Conservation (phyloP, 129 eudicot species). For the Pulicaria dysenterica region DNA sequence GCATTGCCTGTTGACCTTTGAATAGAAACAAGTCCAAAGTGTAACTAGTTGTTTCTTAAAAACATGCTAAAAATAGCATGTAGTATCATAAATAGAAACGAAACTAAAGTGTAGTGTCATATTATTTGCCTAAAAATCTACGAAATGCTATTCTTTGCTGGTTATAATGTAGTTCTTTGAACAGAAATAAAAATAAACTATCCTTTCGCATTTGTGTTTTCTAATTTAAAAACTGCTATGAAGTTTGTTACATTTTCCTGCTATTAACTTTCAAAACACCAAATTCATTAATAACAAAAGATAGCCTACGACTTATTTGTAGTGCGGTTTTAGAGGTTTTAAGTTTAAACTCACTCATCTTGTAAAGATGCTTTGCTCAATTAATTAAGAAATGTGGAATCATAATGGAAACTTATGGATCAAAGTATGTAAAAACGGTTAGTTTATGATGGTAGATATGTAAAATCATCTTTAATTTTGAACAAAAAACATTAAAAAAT, state of each 20-base stretch:
- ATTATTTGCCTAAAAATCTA: background rate
- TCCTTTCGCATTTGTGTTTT: background rate
- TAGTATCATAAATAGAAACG: background rate
- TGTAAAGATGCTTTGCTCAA: background rate
- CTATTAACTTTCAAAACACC: background rate
- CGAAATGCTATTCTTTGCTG: background rate
- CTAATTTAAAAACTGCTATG: background rate
- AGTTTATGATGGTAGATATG: no score
- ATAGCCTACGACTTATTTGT: background rate
- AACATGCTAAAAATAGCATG: background rate
- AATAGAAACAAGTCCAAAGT: background rate
- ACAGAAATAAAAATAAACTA: background rate
- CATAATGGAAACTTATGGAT: no score
- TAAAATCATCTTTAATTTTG: no score
- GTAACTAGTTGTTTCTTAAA: background rate
- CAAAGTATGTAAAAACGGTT: no score
- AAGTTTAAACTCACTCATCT: conserved; percentile 1
- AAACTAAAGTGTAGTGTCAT: background rate
- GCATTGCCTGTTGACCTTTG: background rate
- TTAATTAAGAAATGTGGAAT: background rate
- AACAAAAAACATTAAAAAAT: no score
- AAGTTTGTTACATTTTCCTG: background rate
- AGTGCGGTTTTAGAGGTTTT: background rate
- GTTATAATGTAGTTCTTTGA: background rate
- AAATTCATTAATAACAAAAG: background rate